These are phyloP conservation scores for Naganishia vishniacii DNA, from an alignment of 768 basidiomycete genomes.

Conservation along the genomic window DNA sequence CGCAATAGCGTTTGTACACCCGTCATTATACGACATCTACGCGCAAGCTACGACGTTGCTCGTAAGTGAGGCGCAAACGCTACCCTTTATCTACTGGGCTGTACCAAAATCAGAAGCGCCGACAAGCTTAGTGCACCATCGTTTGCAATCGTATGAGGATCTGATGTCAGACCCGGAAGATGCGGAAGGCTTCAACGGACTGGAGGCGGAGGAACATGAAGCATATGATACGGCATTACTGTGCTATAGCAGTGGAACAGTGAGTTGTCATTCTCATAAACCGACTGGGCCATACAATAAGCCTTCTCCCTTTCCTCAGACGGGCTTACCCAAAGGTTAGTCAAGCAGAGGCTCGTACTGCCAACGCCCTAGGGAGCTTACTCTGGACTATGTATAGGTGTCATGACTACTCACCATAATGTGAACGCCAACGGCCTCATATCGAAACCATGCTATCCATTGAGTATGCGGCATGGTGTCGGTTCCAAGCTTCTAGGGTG, in stretches of 20 bases:
- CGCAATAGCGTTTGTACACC: slow-evolving; percentile 60
- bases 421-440: slow-evolving; percentile 50
- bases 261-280: slow-evolving; percentile 7
- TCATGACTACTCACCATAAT: slow-evolving; percentile 55
- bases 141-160: slow-evolving; percentile 28
- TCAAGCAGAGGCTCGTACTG: too few relatives aligned
- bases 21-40: slow-evolving; percentile 50
- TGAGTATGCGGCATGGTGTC: slow-evolving; percentile 55
- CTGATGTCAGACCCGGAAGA: slow-evolving; percentile 27
- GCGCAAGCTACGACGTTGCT: slow-evolving; percentile 40
- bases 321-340: slow-evolving; percentile 43
- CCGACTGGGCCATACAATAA: background rate
- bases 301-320: slow-evolving; percentile 22
- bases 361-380: background rate
- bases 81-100: slow-evolving; percentile 55
- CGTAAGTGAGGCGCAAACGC: slow-evolving; percentile 38
- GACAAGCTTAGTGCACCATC: background rate
- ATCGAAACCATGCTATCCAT: slow-evolving; percentile 56
- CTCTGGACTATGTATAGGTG: slow-evolving; percentile 2
- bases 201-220: slow-evolving; percentile 23
- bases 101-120: slow-evolving; percentile 52
- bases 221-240: slow-evolving; percentile 41
- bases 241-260: slow-evolving; percentile 48
- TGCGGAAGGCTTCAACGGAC: slow-evolving; percentile 8
- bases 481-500: slow-evolving; percentile 63